A percentile compares a stretch with the other conserved stretches of the same genome.
Evolutionary conservation across 23 red algal genomes (phyloP).

Genomic region (Gracilaria domingensis): DNA sequence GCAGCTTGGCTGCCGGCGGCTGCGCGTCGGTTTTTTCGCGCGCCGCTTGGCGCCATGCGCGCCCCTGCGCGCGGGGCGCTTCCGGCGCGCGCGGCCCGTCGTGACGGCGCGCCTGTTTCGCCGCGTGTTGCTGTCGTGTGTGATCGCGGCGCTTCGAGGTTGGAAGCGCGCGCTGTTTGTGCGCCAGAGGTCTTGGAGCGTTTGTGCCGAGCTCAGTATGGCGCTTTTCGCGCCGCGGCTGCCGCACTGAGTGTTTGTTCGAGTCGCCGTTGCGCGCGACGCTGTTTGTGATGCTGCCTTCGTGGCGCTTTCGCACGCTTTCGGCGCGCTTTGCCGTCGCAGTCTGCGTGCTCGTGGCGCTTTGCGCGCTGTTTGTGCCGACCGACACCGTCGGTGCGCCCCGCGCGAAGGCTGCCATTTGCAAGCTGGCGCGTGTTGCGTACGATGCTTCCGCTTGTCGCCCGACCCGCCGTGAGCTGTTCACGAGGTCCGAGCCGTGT

Average conservation of each 20-base stretch:
- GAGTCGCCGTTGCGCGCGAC: not conserved
- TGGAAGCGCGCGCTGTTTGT: not conserved
- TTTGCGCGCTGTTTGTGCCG: not conserved
- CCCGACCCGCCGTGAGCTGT: too few relatives aligned
- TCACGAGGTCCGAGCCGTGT: not conserved
- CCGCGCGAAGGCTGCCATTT: not conserved
- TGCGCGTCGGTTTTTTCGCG: too few relatives aligned
- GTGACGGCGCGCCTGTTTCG: not conserved
- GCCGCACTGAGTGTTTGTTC: not conserved
- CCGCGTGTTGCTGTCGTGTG: not conserved
- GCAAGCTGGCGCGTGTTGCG: slow-evolving; percentile 1
- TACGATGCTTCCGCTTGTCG: not conserved
- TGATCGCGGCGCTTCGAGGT: not conserved
- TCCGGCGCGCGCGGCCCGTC: not conserved
- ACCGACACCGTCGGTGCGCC: not conserved
- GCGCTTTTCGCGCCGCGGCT: not conserved
- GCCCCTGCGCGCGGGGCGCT: too few relatives aligned
- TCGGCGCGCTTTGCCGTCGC: not conserved
- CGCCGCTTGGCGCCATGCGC: too few relatives aligned
- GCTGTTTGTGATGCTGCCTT: not conserved
- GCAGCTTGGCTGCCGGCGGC: too few relatives aligned
- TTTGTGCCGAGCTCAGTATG: not conserved
- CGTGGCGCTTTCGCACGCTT: not conserved
- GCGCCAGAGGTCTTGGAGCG: too few relatives aligned
- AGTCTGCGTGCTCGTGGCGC: not conserved